Conservation (phyloP, 1,284 basidiomycete species). For the Coniferiporia sulphurascens region DNA sequence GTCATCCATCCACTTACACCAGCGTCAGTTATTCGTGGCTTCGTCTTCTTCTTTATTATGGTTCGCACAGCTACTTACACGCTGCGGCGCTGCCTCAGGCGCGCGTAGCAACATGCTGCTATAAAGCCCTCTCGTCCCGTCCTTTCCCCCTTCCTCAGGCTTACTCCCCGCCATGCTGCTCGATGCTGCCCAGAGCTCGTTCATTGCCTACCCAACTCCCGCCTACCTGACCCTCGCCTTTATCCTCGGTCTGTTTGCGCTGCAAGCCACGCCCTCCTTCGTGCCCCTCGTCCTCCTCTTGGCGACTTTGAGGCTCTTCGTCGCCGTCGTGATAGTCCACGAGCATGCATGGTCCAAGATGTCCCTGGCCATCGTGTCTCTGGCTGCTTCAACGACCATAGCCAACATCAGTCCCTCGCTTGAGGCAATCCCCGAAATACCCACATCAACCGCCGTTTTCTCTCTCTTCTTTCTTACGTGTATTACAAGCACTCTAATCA, state of each 20-base stretch:
- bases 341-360: constrained; percentile 22
- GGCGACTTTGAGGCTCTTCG: constrained; percentile 45
- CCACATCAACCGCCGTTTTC: constrained; percentile 28
- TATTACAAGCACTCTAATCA: constrained; percentile 41
- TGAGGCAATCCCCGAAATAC: constrained; percentile 50
- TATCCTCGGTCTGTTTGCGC: constrained; percentile 39
- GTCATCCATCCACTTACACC: too few relatives aligned
- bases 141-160: neutral
- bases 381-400: constrained; percentile 36
- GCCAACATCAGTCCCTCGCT: constrained; percentile 46
- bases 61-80: too few relatives aligned
- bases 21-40: too few relatives aligned
- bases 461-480: constrained; percentile 45
- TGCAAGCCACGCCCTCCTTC: constrained; percentile 47
- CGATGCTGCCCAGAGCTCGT: neutral
- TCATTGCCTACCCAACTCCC: constrained; percentile 3
- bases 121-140: too few relatives aligned
- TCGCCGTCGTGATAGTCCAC: constrained; percentile 15
- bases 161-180: neutral
- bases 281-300: constrained; percentile 46
- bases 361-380: constrained; percentile 32
- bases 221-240: constrained; percentile 5
- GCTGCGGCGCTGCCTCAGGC: too few relatives aligned
- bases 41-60: too few relatives aligned
- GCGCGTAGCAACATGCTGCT: too few relatives aligned